Evolutionary conservation across 78 protist species (phyloP), one percentile per base, ranked within the genome.

Genomic region (Dictyostelium capitatum): DNA sequence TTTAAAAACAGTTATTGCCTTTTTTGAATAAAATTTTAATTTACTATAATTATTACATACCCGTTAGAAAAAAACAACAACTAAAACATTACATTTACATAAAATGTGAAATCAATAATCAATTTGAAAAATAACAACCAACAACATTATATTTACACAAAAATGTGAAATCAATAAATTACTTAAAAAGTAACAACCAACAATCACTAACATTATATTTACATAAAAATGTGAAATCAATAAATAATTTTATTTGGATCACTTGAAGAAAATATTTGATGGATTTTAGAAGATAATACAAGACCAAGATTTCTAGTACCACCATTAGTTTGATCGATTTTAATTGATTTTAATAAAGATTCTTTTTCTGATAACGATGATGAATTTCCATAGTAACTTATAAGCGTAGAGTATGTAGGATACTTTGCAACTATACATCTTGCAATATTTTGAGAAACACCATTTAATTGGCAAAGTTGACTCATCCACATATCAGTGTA

Each of bases 211-310:
- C 19, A 53, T 14, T 15, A 53, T 53, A 23, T 57, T 57, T 57
- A 62, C 28, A 25, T 25, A 62, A 62, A 62, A 62, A n/a, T 59
- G 43, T 37, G 43, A 37, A 59, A 59, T 59, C 28, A 62, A 67
- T 67, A 32, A 67, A 67, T 67, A 41, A 46, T 80, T 80, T 41
- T 80, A 46, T 62, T 62, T 46, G 87, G 75, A 80, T 80, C 73
- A 8, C 6, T 30, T n/a, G 64, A 43, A 80, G 23, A 80, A 48
- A 62, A 80, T 8, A 56, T 67, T 23, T 41, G n/a, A 62, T 62
- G 64, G 12, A 62, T 80, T 80, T 46, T 62, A 9, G 87, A 43
- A 10, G 73, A 56, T 11, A 62, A 50, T 23, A 32, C 87, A 12
- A 54, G 46, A 50, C 78, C 87, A 8, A 62, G 19, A 17, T 46